These are phyloP conservation scores for Hermanozyma aechmeae DNA, from an alignment of 805 yeast species.

Conservation along the genomic window DNA sequence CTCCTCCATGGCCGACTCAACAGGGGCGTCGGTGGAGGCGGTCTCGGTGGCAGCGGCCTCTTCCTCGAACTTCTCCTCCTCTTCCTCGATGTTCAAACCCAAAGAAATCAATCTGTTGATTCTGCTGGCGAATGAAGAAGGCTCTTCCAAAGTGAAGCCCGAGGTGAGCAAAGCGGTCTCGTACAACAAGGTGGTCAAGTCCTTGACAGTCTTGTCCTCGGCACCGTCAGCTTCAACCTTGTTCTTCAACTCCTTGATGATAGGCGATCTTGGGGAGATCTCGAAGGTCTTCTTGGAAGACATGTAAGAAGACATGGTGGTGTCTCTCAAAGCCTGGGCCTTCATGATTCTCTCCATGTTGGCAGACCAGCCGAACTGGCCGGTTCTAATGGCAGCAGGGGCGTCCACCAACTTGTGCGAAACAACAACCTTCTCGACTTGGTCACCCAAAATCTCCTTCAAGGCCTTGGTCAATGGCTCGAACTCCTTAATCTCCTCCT, in stretches of 20 bases:
- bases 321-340: slow-evolving; percentile 99
- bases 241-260: slow-evolving; percentile 89
- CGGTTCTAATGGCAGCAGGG: slow-evolving; percentile 99
- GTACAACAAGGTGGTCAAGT: slow-evolving; percentile 88
- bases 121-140: slow-evolving; percentile 94
- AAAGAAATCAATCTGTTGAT: slow-evolving; percentile 96
- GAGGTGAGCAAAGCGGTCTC: slow-evolving; percentile 98
- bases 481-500: slow-evolving; percentile 82
- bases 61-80: slow-evolving; percentile 42
- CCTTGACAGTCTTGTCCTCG: slow-evolving; percentile 97
- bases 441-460: slow-evolving; percentile 96
- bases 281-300: slow-evolving; percentile 98
- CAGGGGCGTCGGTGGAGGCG: slow-evolving; percentile 36
- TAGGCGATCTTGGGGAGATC: slow-evolving; percentile 93
- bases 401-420: slow-evolving; percentile 96
- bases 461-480: slow-evolving; percentile 92
- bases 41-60: slow-evolving; percentile 41
- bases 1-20: slow-evolving; percentile 90
- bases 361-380: slow-evolving; percentile 99
- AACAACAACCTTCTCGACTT: slow-evolving; percentile 98
- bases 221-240: slow-evolving; percentile 97
- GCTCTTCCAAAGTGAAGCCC: slow-evolving; percentile 98
- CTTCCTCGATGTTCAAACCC: slow-evolving; percentile 97
- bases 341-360: slow-evolving; percentile 99
- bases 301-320: slow-evolving; percentile 99